These are phyloP conservation scores for Candida rishiriensis DNA, from an alignment of 805 yeast genomes.

Conservation along the genomic window DNA sequence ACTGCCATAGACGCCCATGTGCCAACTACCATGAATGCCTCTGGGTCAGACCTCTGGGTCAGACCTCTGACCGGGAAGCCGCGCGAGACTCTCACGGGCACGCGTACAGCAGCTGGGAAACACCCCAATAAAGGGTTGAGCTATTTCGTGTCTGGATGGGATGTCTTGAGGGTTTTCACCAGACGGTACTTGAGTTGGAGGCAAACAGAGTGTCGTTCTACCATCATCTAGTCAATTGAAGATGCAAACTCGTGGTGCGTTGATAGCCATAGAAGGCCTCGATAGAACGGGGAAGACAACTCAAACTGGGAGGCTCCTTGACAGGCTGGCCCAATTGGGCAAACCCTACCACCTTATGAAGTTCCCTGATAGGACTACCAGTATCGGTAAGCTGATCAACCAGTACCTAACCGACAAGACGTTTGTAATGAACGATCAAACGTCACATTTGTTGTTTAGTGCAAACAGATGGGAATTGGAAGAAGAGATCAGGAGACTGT, in stretches of 20 bases:
- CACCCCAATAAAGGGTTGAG: too few relatives aligned
- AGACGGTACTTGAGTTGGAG: too few relatives aligned
- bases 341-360: constrained; percentile 51
- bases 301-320: constrained; percentile 48
- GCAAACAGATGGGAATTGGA: constrained; percentile 93
- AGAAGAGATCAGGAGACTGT: constrained; percentile 37
- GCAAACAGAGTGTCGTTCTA: too few relatives aligned
- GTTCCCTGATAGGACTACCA: constrained; percentile 86
- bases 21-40: too few relatives aligned
- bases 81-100: too few relatives aligned
- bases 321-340: constrained; percentile 21
- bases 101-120: too few relatives aligned
- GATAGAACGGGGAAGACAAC: constrained; percentile 95
- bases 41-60: too few relatives aligned
- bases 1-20: too few relatives aligned
- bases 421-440: constrained; percentile 60
- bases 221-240: too few relatives aligned
- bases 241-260: constrained; percentile 54
- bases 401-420: constrained; percentile 53
- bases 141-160: too few relatives aligned
- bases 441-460: constrained; percentile 82
- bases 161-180: too few relatives aligned
- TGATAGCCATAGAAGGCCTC: constrained; percentile 85
- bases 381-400: constrained; percentile 76
- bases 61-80: too few relatives aligned